A percentile compares a stretch with the other conserved stretches of the same genome.
phyloP scores from a whole-genome alignment of 83 land plant genomes.

The Larix sibirica region DNA sequence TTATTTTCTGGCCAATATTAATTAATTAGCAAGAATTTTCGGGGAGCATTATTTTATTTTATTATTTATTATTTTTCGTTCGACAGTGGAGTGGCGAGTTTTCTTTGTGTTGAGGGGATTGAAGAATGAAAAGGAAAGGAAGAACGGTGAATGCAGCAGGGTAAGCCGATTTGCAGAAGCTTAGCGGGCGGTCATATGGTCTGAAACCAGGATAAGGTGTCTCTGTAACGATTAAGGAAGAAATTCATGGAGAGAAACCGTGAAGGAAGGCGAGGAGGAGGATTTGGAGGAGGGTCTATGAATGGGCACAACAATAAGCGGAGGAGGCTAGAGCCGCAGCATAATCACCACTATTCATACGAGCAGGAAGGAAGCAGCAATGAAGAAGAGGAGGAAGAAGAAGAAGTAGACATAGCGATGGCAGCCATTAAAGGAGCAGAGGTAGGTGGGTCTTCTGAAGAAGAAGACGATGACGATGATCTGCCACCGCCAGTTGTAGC shows the following conservation, averaged over 20 bases:
- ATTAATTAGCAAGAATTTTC: too few relatives aligned
- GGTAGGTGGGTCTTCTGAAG: background rate
- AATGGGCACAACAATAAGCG: background rate
- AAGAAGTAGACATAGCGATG: background rate
- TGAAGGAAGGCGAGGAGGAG: background rate
- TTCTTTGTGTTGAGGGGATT: background rate
- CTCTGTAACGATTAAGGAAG: too few relatives aligned
- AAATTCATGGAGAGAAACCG: background rate
- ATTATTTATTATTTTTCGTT: too few relatives aligned
- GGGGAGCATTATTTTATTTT: too few relatives aligned
- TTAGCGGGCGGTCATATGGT: background rate
- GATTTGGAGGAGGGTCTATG: background rate
- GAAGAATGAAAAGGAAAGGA: background rate
- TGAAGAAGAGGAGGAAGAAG: background rate
- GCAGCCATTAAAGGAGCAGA: background rate
- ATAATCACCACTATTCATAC: background rate
- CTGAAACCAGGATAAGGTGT: background rate
- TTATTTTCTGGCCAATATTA: too few relatives aligned
- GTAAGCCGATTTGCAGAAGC: background rate
- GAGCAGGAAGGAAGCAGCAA: background rate
- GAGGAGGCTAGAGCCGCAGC: background rate
- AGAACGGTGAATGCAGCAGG: background rate
- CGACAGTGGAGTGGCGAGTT: background rate
- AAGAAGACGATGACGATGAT: conserved; percentile 4
- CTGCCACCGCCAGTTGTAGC: background rate